These are phyloP conservation scores for Trichoderma cornu-damae DNA, from an alignment of 2,329 filamentous ascomycete genomes.

Conservation along the genomic window DNA sequence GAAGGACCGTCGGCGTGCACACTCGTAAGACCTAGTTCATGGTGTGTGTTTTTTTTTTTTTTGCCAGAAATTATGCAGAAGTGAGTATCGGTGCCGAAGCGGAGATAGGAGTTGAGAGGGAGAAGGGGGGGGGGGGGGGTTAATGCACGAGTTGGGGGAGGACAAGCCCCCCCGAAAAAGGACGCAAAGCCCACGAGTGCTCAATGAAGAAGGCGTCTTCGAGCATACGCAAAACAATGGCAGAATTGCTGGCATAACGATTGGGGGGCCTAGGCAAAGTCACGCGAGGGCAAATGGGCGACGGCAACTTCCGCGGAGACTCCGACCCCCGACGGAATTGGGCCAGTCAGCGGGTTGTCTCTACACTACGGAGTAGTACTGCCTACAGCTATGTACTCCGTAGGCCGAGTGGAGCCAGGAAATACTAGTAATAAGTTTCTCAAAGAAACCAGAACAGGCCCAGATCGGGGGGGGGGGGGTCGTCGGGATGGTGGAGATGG, in stretches of 20 bases:
- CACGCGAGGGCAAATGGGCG: neutral
- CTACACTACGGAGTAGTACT: too few relatives aligned
- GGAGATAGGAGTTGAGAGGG: neutral
- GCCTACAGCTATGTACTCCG: too few relatives aligned
- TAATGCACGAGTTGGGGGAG: slow-evolving; percentile 4
- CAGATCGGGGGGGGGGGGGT: too few relatives aligned
- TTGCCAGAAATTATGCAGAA: neutral
- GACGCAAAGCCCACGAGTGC: neutral
- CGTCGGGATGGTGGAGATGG: slow-evolving; percentile 13
- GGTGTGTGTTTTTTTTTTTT: too few relatives aligned
- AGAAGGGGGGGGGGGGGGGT: neutral
- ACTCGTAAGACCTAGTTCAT: neutral
- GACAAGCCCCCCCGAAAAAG: neutral
- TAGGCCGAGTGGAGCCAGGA: neutral
- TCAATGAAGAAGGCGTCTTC: neutral
- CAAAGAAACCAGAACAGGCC: too few relatives aligned
- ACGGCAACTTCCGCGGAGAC: slow-evolving; percentile 13
- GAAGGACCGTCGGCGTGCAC: neutral
- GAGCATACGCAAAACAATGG: too few relatives aligned
- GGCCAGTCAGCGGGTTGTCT: slow-evolving; percentile 13
- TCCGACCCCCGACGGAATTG: slow-evolving; percentile 4
- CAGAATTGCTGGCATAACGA: neutral
- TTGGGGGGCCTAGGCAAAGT: neutral
- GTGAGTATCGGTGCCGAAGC: slow-evolving; percentile 10
- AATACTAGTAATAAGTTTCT: neutral